Base-by-base conservation (phyloP, 2,329 filamentous ascomycete species). In the Botryotinia calthae region DNA sequence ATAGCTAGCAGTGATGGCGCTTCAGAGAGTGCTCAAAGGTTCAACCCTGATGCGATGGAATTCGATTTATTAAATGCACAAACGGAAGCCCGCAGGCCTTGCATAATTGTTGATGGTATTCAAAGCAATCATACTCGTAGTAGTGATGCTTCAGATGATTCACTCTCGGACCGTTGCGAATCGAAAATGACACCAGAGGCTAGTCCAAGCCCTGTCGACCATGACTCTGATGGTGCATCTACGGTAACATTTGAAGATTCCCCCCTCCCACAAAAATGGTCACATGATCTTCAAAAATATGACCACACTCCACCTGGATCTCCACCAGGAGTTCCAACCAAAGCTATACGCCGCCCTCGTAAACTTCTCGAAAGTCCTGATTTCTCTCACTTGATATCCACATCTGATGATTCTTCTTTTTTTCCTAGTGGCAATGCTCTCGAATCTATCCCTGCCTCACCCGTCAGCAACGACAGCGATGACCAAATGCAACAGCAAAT, bases 401-500 rank as follows among this genome's bases (percentile, higher is more conserved):
- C 75, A 31, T 74, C 75, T 10, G 63, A 75, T 7, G 63, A 75
- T 7, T 78, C 80, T 12, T 74, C 77, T 25, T 77, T 78, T 12
- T 46, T 75, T 16, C 73, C 80, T 61, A 74, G 73, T 14, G 77
- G 80, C 34, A 74, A 80, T 63, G 61, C 79, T 16, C 75, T 77
- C 7, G 62, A 74, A 31, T 54, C 75, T 22, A 72, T 74, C 14
- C 59, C 75, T 6, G 56, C 75, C n/a, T 73, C 74, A 14, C 78
- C 76, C 54, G 77, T 79, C 12, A 76, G 74, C 37, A 79, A 78
- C 54, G 65, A n/a, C 54, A 73, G 76, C 0, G 89, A 91, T 75
- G 90, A 93, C 76, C 88, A 93, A 72, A 85, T 97, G 22, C 92
- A 94, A 76, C 89, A 90, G 75, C 93, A 95, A 80, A 95, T 97